Percentiles rank a stretch among this genome's conserved stretches.
phyloP scores from a whole-genome alignment of 1,139 yeast species.

The Lodderomyces theae region DNA sequence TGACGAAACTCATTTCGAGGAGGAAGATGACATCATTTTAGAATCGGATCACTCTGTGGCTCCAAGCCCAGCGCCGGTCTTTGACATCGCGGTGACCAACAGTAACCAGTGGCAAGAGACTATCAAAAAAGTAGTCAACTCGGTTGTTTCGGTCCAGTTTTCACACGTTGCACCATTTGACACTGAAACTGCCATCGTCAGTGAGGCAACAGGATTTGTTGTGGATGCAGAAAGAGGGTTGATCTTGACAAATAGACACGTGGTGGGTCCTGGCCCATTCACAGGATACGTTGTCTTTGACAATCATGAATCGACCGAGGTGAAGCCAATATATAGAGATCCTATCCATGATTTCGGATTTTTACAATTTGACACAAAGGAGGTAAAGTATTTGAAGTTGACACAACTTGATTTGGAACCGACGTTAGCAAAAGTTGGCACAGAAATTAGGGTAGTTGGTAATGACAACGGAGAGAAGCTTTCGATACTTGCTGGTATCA shows the following conservation, averaged over 20 bases:
- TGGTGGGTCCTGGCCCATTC: conserved; percentile 93
- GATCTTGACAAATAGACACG: conserved; percentile 89
- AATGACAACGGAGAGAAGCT: conserved; percentile 95
- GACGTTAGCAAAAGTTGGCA: conserved; percentile 81
- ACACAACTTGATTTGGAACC: conserved; percentile 70
- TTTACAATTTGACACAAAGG: conserved; percentile 68
- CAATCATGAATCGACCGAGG: conserved; percentile 91
- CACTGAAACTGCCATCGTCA: conserved; percentile 75
- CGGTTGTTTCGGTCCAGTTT: conserved; percentile 88
- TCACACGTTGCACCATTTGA: conserved; percentile 86
- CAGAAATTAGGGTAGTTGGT: conserved; percentile 92
- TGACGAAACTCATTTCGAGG: conserved; percentile 4
- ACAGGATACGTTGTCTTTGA: conserved; percentile 89
- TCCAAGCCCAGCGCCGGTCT: conserved; percentile 11
- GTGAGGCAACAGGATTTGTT: conserved; percentile 95
- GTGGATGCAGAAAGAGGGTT: conserved; percentile 81
- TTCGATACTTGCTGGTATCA: conserved; percentile 84
- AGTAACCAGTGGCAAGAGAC: conserved; percentile 68
- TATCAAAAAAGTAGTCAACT: conserved; percentile 75
- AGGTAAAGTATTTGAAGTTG: conserved; percentile 71
- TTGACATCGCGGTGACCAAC: conserved; percentile 16
- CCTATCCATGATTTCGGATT: conserved; percentile 88
- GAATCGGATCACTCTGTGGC: conserved; percentile 14
- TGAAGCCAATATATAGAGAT: conserved; percentile 76
- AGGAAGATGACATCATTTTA: conserved; percentile 17